phyloP scores from a whole-genome alignment of 179 eudicot genomes.

The Heliamphora pulchella region DNA sequence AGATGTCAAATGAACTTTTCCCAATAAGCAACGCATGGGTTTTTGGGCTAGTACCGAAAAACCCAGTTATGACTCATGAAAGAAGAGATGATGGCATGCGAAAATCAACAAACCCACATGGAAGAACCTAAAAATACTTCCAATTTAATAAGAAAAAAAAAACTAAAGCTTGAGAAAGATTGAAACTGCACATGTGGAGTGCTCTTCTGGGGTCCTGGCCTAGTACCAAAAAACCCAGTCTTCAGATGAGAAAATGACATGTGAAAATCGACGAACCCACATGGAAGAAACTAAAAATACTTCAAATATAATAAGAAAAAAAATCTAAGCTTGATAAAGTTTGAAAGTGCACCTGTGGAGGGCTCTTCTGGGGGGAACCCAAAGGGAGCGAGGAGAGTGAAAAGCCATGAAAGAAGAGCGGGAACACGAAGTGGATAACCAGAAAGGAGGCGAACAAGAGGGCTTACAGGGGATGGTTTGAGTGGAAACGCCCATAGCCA shows the following conservation, averaged over 20 bases:
- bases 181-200: no score
- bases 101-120: neutral
- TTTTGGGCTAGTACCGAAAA: neutral
- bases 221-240: constrained; percentile 1
- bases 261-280: neutral
- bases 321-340: neutral
- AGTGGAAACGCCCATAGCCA: constrained; percentile 22
- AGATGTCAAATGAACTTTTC: neutral
- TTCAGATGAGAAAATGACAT: neutral
- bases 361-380: constrained; percentile 15
- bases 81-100: neutral
- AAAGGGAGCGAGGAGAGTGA: constrained; percentile 17
- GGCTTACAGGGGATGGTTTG: constrained; percentile 16
- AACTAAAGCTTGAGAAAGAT: neutral
- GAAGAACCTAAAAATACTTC: neutral
- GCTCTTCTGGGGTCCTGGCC: neutral
- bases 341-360: constrained; percentile 19
- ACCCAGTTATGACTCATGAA: neutral
- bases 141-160: neutral
- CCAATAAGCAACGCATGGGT: neutral
- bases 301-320: neutral
- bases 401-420: constrained; percentile 13
- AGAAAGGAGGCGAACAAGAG: constrained; percentile 15
- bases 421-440: constrained; percentile 11
- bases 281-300: neutral